These are phyloP conservation scores for Phellopilus nigrolimitatus DNA, from an alignment of 1,284 basidiomycete species.

Conservation along the genomic window DNA sequence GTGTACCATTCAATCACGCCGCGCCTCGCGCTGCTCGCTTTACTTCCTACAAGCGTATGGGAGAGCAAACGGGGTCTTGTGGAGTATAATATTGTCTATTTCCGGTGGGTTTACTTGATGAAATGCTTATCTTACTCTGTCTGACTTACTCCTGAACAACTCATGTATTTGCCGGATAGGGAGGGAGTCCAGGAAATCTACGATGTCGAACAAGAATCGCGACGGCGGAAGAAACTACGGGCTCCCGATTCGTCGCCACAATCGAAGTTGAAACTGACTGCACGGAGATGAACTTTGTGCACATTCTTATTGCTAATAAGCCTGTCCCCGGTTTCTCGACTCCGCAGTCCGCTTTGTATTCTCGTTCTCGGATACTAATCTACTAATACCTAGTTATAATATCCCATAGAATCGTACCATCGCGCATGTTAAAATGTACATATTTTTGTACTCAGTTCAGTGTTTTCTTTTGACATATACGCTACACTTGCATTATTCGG, in stretches of 20 bases:
- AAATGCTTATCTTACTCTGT: not conserved
- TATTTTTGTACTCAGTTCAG: too few species aligned
- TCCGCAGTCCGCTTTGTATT: too few species aligned
- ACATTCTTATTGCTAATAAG: not conserved
- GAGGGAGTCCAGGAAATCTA: constrained; percentile 76
- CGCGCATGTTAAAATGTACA: too few species aligned
- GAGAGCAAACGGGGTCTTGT: constrained; percentile 77
- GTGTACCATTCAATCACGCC: constrained; percentile 85
- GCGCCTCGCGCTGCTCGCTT: constrained; percentile 74
- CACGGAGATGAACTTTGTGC: constrained; percentile 4
- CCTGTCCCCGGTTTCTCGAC: not conserved
- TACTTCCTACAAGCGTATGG: constrained; percentile 77
- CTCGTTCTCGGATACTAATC: too few species aligned
- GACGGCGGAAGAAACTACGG: constrained; percentile 14
- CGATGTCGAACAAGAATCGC: constrained; percentile 58
- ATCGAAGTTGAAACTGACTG: not conserved
- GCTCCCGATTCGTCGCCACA: not conserved
- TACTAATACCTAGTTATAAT: too few species aligned
- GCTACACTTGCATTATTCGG: too few species aligned
- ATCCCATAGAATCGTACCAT: too few species aligned
- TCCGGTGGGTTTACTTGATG: constrained; percentile 32
- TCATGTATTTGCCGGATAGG: constrained; percentile 27
- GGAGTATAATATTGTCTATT: constrained; percentile 91
- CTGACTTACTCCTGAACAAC: not conserved
- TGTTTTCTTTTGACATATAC: too few species aligned